Conservation (phyloP, 441 rosid species). For the Kokia cookei region DNA sequence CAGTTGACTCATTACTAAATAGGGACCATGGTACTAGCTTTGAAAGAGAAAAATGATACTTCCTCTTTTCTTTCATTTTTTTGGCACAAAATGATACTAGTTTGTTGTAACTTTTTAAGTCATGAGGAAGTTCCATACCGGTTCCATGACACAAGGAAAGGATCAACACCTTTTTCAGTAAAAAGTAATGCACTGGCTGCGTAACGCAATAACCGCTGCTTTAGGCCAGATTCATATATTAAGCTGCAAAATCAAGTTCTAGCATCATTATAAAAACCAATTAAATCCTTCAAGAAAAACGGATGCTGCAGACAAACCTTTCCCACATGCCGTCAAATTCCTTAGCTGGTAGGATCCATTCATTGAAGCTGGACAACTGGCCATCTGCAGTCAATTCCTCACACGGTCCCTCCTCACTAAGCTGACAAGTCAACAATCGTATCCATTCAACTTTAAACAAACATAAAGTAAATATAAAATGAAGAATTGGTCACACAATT, state of each 20-base stretch:
- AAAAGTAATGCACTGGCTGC: conserved; percentile 91
- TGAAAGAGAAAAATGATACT: background rate
- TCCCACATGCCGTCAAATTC: conserved; percentile 99
- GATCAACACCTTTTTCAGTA: conserved; percentile 86
- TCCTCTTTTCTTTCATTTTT: background rate
- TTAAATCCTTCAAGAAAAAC: background rate
- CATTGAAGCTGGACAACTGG: conserved; percentile 82
- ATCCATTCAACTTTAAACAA: conserved; percentile 6
- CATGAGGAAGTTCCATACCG: conserved; percentile 44
- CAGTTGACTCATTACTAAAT: background rate
- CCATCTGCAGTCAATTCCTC: conserved; percentile 80
- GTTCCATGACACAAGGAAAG: conserved; percentile 93
- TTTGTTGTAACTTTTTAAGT: background rate
- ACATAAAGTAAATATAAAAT: background rate
- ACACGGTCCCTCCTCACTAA: conserved; percentile 93
- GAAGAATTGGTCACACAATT: background rate
- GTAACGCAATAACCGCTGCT: conserved; percentile 82
- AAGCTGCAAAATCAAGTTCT: conserved; percentile 51
- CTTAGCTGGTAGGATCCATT: conserved; percentile 96
- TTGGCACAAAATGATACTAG: background rate
- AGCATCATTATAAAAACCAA: background rate
- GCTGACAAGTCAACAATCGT: conserved; percentile 37
- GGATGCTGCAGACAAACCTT: conserved; percentile 45
- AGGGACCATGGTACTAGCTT: background rate
- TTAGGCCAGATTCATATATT: conserved; percentile 88